These are phyloP conservation scores for Piromyces sp. DNA, from an alignment of 192 early-diverging fungal species.

Conservation along the genomic window DNA sequence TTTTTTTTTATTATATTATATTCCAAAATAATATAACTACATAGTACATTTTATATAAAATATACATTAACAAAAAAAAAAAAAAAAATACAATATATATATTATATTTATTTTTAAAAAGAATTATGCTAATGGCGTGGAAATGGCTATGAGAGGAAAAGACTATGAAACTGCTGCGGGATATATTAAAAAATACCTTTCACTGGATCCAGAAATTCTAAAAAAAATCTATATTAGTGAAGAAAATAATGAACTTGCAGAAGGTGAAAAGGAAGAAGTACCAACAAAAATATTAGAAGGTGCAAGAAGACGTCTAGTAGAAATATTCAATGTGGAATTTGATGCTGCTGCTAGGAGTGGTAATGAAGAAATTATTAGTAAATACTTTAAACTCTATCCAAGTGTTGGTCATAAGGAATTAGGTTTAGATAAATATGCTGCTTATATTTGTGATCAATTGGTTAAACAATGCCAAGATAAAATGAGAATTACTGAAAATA, in stretches of 20 bases:
- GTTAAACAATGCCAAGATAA: slow-evolving; percentile 53
- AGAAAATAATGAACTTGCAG: neutral
- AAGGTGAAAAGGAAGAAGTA: neutral
- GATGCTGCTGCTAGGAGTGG: slow-evolving; percentile 49
- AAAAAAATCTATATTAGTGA: slow-evolving; percentile 43
- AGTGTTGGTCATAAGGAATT: slow-evolving; percentile 61
- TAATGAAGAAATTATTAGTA: slow-evolving; percentile 58
- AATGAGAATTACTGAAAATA: slow-evolving; percentile 17
- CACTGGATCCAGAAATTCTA: slow-evolving; percentile 35
- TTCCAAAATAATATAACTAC: neutral
- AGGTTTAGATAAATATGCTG: slow-evolving; percentile 74
- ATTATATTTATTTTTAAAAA: neutral
- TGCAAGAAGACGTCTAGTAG: slow-evolving; percentile 41
- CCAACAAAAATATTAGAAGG: slow-evolving; percentile 34
- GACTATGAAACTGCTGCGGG: slow-evolving; percentile 56
- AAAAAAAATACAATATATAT: too few species aligned
- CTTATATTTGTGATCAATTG: slow-evolving; percentile 66
- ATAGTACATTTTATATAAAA: too few species aligned
- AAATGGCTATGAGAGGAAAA: slow-evolving; percentile 31
- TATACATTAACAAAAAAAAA: too few species aligned
- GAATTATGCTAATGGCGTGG: slow-evolving; percentile 46
- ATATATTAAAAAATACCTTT: slow-evolving; percentile 37
- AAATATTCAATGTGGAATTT: slow-evolving; percentile 60
- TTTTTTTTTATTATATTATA: slow-evolving; percentile 3
- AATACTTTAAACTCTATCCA: slow-evolving; percentile 83